These are phyloP conservation scores for Chytridiales sp. DNA, from an alignment of 371 early-diverging fungal genomes.

Conservation along the genomic window DNA sequence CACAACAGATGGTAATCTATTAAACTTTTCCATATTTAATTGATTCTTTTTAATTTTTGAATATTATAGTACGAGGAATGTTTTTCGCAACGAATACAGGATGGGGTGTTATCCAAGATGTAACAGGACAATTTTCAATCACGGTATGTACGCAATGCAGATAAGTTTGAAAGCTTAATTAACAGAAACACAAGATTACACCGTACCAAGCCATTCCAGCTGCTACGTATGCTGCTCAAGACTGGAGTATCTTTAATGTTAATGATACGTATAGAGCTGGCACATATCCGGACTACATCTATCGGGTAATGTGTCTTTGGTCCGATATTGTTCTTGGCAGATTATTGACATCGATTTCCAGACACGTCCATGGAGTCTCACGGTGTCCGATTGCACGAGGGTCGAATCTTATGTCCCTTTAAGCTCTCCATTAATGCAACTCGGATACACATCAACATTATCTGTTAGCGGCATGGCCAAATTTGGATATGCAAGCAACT, in stretches of 20 bases:
- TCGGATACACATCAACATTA: too few relatives aligned
- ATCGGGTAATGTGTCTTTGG: slow-evolving; percentile 9
- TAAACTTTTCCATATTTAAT: too few relatives aligned
- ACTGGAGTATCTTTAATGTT: slow-evolving; percentile 23
- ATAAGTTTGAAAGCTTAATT: too few relatives aligned
- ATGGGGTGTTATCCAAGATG: slow-evolving; percentile 22
- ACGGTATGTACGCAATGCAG: too few relatives aligned
- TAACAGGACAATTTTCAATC: not conserved
- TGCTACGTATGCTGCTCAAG: slow-evolving; percentile 3
- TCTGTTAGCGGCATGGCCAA: too few relatives aligned
- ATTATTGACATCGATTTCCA: not conserved
- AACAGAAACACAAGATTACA: too few relatives aligned
- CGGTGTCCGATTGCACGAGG: slow-evolving; percentile 14
- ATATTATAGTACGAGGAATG: not conserved
- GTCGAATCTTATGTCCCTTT: too few relatives aligned
- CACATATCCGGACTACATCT: slow-evolving; percentile 11
- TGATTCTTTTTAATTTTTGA: too few relatives aligned
- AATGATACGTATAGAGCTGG: slow-evolving; percentile 8
- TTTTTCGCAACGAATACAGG: slow-evolving; percentile 13
- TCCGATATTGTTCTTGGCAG: not conserved
- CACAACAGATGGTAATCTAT: too few relatives aligned
- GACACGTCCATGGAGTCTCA: slow-evolving; percentile 24
- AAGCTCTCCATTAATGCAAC: too few relatives aligned
- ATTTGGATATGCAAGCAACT: too few relatives aligned
- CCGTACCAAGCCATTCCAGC: too few relatives aligned